phyloP scores from a whole-genome alignment of 2,329 filamentous ascomycete genomes.

The Coleophoma eucalyptorum region DNA sequence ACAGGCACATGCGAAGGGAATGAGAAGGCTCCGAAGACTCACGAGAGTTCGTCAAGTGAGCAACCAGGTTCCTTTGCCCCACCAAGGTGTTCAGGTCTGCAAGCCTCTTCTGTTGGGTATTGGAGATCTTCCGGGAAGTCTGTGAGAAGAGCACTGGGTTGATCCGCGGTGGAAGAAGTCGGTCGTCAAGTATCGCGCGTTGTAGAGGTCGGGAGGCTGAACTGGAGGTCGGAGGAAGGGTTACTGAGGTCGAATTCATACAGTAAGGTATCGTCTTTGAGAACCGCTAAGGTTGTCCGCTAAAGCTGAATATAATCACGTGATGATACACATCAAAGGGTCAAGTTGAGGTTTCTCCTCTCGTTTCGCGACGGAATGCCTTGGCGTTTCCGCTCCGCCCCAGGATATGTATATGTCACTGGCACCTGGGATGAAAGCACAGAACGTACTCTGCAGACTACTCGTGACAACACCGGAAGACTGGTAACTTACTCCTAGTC shows the following conservation, averaged over 20 bases:
- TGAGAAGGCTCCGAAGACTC: conserved; percentile 10
- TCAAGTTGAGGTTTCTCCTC: too few relatives aligned
- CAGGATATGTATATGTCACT: too few relatives aligned
- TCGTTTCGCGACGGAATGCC: too few relatives aligned
- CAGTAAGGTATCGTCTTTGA: not conserved
- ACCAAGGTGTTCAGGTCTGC: conserved; percentile 23
- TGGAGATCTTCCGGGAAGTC: not conserved
- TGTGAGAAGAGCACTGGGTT: not conserved
- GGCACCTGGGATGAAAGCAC: too few relatives aligned
- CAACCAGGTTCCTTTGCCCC: conserved; percentile 20
- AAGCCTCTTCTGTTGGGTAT: not conserved
- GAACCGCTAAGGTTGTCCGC: not conserved
- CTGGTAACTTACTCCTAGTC: too few relatives aligned
- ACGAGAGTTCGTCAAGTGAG: conserved; percentile 14
- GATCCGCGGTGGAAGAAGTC: not conserved
- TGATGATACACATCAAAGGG: too few relatives aligned
- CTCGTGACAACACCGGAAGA: too few relatives aligned
- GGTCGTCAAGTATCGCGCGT: not conserved
- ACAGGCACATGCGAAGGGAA: conserved; percentile 2
- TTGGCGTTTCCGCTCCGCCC: too few relatives aligned
- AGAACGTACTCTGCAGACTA: too few relatives aligned
- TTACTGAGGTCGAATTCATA: not conserved
- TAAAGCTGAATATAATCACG: not conserved
- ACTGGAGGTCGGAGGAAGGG: not conserved
- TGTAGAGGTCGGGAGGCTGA: not conserved